phyloP scores from a whole-genome alignment of 164 flowering plant genomes.

The Vitis amurensis region DNA sequence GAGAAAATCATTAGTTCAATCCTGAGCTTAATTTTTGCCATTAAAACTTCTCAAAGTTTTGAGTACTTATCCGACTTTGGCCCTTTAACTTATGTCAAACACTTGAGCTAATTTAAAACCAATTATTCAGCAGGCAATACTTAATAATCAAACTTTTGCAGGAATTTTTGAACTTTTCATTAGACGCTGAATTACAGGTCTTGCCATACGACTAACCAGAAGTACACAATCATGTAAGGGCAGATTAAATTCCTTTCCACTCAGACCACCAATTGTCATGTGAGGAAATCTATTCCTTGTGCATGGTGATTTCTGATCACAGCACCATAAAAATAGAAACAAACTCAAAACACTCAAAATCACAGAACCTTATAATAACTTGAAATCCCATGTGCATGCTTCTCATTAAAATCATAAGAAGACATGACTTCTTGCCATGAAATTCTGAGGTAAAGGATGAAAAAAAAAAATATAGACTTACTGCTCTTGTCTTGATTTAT shows the following conservation, averaged over 20 bases:
- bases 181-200: neutral
- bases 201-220: neutral
- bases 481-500: neutral
- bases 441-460: neutral
- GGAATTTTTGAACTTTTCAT: neutral
- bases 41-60: neutral
- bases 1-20: neutral
- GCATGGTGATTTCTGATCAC: neutral
- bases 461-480: neutral
- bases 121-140: too few species aligned
- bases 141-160: too few species aligned
- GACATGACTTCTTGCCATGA: neutral
- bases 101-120: too few species aligned
- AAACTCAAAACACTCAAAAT: neutral
- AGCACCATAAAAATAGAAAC: neutral
- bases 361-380: slow-evolving; percentile 2
- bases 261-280: neutral
- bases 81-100: neutral
- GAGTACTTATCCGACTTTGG: neutral
- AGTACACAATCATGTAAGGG: neutral
- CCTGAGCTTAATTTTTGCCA: neutral
- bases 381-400: neutral
- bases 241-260: neutral
- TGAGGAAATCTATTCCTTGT: neutral
- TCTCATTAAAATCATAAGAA: neutral